Conservation (phyloP, 306 rosid species). For the Pyrus betulifolia region DNA sequence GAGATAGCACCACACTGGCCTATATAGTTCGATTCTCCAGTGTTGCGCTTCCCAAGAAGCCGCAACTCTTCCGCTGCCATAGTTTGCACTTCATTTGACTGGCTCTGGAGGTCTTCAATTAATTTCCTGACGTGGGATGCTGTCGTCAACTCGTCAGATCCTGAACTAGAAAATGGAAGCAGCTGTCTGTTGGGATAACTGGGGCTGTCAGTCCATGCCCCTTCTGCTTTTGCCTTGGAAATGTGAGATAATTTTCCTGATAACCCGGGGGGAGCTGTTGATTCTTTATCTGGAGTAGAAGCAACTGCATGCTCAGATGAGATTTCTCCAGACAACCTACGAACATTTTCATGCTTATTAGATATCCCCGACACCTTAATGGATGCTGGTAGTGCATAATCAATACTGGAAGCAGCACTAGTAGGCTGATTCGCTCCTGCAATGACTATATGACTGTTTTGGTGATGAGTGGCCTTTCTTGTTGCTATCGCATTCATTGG, state of each 20-base stretch:
- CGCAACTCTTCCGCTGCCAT: conserved; percentile 82
- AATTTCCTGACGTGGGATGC: conserved; percentile 53
- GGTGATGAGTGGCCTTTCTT: conserved; percentile 47
- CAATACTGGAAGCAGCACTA: conserved; percentile 63
- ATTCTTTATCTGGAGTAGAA: conserved; percentile 34
- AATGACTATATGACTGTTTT: conserved; percentile 50
- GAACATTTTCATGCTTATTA: conserved; percentile 29
- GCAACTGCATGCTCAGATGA: conserved; percentile 30
- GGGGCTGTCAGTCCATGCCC: conserved; percentile 32
- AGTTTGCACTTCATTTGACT: conserved; percentile 49
- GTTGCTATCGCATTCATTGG: conserved; percentile 30
- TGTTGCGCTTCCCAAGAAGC: conserved; percentile 67
- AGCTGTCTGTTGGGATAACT: conserved; percentile 26
- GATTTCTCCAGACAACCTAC: conserved; percentile 48
- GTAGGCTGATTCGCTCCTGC: conserved; percentile 79
- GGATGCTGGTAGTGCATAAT: conserved; percentile 41
- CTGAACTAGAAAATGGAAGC: conserved; percentile 28
- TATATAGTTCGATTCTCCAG: conserved; percentile 68
- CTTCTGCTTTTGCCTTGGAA: conserved; percentile 26
- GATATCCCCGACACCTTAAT: conserved; percentile 42
- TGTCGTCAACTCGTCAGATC: conserved; percentile 38
- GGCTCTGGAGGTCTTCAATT: conserved; percentile 66
- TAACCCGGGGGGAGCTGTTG: conserved; percentile 20
- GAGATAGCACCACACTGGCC: conserved; percentile 63
- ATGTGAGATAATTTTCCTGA: conserved; percentile 36